phyloP scores from a whole-genome alignment of 1,284 basidiomycete species.

The Cryptococcus sp. region DNA sequence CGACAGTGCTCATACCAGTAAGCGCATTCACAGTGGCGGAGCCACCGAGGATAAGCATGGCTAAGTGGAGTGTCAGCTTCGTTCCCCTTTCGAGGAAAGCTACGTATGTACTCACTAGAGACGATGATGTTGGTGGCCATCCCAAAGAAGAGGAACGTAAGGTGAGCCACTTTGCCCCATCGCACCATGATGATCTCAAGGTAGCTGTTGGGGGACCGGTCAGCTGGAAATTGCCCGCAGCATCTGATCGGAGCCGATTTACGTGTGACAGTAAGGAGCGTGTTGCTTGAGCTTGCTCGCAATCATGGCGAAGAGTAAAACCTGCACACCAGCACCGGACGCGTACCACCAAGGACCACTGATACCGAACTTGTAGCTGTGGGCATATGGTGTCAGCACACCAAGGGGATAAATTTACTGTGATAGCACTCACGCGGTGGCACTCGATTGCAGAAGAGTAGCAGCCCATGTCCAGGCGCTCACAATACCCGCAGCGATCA shows the following conservation, averaged over 20 bases:
- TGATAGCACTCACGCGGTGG: constrained; percentile 25
- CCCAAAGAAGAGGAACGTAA: constrained; percentile 73
- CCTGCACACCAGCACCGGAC: constrained; percentile 32
- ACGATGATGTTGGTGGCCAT: constrained; percentile 75
- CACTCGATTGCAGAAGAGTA: constrained; percentile 48
- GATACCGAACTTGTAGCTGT: constrained; percentile 74
- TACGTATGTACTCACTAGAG: constrained; percentile 43
- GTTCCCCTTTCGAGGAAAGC: background rate
- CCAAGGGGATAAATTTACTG: too few relatives aligned
- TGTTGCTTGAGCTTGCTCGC: constrained; percentile 58
- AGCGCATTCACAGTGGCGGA: constrained; percentile 72
- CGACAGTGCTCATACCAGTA: constrained; percentile 77
- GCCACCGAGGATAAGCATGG: constrained; percentile 62
- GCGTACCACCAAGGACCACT: constrained; percentile 52
- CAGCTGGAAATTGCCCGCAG: constrained; percentile 49
- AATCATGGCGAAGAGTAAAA: constrained; percentile 57
- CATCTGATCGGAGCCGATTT: constrained; percentile 1
- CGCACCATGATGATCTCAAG: constrained; percentile 63
- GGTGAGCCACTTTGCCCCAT: constrained; percentile 71
- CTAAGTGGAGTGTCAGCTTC: constrained; percentile 5
- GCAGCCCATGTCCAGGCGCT: constrained; percentile 58
- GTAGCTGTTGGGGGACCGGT: constrained; percentile 33
- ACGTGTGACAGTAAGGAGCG: constrained; percentile 54
- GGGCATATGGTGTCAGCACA: background rate
- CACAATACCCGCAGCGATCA: constrained; percentile 86